Evolutionary conservation across 2,329 filamentous ascomycete species (phyloP).

Genomic region (Cercospora sp.): DNA sequence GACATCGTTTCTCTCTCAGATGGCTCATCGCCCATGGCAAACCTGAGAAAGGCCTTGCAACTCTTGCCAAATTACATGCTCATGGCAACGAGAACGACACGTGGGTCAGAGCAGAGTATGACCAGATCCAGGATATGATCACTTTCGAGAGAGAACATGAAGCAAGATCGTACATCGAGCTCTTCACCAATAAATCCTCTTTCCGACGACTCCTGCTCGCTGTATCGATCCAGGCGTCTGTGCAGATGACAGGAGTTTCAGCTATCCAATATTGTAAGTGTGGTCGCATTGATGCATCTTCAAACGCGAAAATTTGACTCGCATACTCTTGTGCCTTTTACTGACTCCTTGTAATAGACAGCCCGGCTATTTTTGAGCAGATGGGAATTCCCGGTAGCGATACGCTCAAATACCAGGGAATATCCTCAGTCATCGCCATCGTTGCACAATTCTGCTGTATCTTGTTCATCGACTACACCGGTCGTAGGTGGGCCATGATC

Average conservation of each 20-base stretch:
- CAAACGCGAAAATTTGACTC: neutral
- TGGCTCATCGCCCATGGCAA: conserved; percentile 75
- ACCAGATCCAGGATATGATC: conserved; percentile 68
- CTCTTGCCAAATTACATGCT: conserved; percentile 68
- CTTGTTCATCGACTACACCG: conserved; percentile 66
- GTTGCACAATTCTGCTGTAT: conserved; percentile 69
- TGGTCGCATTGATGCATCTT: too few species aligned
- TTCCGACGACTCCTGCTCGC: conserved; percentile 73
- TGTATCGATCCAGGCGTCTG: conserved; percentile 63
- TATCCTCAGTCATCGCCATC: conserved; percentile 69
- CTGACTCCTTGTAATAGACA: conserved; percentile 41
- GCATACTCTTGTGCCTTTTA: neutral
- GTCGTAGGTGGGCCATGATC: conserved; percentile 72
- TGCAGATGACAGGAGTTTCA: conserved; percentile 75
- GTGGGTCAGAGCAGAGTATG: conserved; percentile 72
- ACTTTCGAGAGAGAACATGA: conserved; percentile 64
- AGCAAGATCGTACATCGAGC: conserved; percentile 68
- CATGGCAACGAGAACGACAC: conserved; percentile 65
- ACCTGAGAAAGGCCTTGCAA: conserved; percentile 64
- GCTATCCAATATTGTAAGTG: conserved; percentile 68
- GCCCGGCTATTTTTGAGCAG: conserved; percentile 53
- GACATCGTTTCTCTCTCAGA: conserved; percentile 17
- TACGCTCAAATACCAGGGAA: conserved; percentile 73
- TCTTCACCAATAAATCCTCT: conserved; percentile 65
- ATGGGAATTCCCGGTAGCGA: conserved; percentile 67